These are phyloP conservation scores for Umbelopsis sp. DNA, from an alignment of 192 early-diverging fungal species.

Conservation along the genomic window DNA sequence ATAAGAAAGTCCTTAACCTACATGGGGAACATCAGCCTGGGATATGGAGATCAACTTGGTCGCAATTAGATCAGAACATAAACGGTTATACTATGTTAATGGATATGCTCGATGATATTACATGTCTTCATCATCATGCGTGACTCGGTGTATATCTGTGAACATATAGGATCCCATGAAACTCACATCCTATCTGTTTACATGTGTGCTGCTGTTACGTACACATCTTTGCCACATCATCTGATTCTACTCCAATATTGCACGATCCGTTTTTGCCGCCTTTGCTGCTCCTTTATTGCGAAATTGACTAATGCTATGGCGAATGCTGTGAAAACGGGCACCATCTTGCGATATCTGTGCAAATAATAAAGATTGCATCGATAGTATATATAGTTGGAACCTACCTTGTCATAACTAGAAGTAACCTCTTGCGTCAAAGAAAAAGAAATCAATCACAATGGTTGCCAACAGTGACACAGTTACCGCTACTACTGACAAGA, in stretches of 20 bases:
- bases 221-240: background rate
- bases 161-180: too few species aligned
- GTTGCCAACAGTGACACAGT: constrained; percentile 3
- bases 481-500: background rate
- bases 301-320: background rate
- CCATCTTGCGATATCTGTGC: background rate
- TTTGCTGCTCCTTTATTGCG: background rate
- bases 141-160: too few species aligned
- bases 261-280: background rate
- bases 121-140: too few species aligned
- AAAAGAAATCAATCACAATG: background rate
- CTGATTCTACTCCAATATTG: background rate
- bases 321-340: background rate
- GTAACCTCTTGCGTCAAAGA: background rate
- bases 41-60: too few species aligned
- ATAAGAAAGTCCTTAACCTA: too few species aligned
- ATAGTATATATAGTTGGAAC: background rate
- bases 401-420: background rate
- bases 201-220: background rate
- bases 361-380: too few species aligned
- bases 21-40: too few species aligned
- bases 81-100: too few species aligned
- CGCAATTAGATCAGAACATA: too few species aligned
- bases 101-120: too few species aligned
- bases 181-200: too few species aligned